Conservation (phyloP, 768 basidiomycete genomes). For the Tephrocybe sp. region DNA sequence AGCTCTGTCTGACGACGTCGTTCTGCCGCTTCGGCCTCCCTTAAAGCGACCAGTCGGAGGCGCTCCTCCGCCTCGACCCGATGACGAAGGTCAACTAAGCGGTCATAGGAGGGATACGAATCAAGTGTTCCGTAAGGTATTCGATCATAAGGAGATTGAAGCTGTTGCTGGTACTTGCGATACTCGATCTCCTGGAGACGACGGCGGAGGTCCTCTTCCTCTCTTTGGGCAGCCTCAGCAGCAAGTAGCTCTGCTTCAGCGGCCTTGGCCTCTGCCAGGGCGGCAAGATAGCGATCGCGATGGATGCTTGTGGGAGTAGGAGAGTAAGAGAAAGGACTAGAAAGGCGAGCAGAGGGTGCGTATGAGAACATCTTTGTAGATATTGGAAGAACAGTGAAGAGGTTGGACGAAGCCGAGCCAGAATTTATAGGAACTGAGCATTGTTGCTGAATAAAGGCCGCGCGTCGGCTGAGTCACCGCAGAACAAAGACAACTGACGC, state of each 20-base stretch:
- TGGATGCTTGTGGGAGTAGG: conserved; percentile 17
- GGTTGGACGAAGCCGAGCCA: background rate
- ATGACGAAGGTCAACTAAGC: conserved; percentile 8
- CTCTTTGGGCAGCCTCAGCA: conserved; percentile 28
- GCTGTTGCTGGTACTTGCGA: conserved; percentile 7
- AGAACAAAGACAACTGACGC: conserved; percentile 5
- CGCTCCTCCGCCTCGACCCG: conserved; percentile 15
- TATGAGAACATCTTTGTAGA: conserved; percentile 19
- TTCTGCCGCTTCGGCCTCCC: conserved; percentile 5
- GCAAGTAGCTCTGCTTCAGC: conserved; percentile 37
- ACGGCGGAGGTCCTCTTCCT: conserved; percentile 28
- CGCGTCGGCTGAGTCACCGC: conserved; percentile 18
- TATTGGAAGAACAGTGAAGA: conserved; percentile 2
- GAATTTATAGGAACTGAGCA: conserved; percentile 21
- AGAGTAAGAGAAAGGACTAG: conserved; percentile 1
- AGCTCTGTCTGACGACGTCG: conserved; percentile 9
- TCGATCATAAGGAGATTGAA: conserved; percentile 4
- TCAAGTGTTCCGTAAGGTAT: background rate
- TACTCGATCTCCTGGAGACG: conserved; percentile 22
- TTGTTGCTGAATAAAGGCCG: conserved; percentile 15
- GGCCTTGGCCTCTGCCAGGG: conserved; percentile 33
- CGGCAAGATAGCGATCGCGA: conserved; percentile 34
- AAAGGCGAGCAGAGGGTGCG: background rate
- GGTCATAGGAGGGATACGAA: conserved; percentile 7
- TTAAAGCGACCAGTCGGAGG: conserved; percentile 4